These are phyloP conservation scores for Guyanaporus albipodus DNA, from an alignment of 768 basidiomycete genomes.

Conservation along the genomic window DNA sequence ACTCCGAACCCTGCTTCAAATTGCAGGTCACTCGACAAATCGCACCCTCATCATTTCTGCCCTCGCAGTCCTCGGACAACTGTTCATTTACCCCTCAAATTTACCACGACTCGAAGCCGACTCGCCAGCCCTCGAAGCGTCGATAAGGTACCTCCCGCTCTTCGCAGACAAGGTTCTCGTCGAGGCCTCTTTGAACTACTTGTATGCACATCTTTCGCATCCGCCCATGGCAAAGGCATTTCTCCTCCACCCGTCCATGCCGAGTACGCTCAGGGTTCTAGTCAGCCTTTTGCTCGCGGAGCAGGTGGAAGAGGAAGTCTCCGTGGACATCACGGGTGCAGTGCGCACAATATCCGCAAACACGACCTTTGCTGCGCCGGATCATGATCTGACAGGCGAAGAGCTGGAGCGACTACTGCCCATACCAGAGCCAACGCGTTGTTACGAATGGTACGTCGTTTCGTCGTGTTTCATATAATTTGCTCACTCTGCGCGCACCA, in stretches of 20 bases:
- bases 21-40: slow-evolving; percentile 59
- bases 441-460: slow-evolving; percentile 68
- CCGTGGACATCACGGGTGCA: slow-evolving; percentile 57
- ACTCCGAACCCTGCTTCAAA: slow-evolving; percentile 50
- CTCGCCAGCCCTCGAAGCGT: slow-evolving; percentile 57
- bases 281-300: slow-evolving; percentile 65
- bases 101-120: slow-evolving; percentile 46
- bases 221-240: slow-evolving; percentile 75
- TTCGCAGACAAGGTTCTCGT: slow-evolving; percentile 65
- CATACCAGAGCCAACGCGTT: slow-evolving; percentile 71
- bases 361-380: slow-evolving; percentile 41
- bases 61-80: slow-evolving; percentile 53
- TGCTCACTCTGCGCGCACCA: slow-evolving; percentile 31
- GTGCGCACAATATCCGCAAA: slow-evolving; percentile 58
- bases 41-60: slow-evolving; percentile 71
- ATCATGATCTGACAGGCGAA: slow-evolving; percentile 67
- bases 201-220: slow-evolving; percentile 73
- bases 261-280: slow-evolving; percentile 62
- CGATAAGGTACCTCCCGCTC: slow-evolving; percentile 71
- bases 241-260: slow-evolving; percentile 66
- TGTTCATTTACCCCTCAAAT: slow-evolving; percentile 63
- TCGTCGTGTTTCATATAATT: background rate
- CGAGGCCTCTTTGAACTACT: slow-evolving; percentile 68
- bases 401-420: slow-evolving; percentile 58
- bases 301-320: slow-evolving; percentile 65